Percentiles rank a stretch among this genome's conserved stretches.
phyloP scores from a whole-genome alignment of 768 basidiomycete species.

The Albatrellus ellisii region DNA sequence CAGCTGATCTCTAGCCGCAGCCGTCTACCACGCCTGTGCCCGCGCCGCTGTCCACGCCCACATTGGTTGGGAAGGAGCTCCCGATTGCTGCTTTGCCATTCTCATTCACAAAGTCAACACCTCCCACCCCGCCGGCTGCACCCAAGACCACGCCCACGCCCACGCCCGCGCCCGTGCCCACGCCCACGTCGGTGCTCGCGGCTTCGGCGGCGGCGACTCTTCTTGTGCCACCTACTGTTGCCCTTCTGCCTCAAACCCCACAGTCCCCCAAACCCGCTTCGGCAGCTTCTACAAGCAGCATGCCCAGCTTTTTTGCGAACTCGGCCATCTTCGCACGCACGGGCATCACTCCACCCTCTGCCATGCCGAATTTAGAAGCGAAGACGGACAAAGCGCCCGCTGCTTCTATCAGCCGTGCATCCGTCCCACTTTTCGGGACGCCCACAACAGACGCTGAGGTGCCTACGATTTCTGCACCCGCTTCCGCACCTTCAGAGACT shows the following conservation, averaged over 20 bases:
- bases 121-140: slow-evolving; percentile 5
- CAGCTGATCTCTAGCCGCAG: slow-evolving; percentile 2
- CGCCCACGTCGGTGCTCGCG: too few relatives aligned
- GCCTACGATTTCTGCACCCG: not conserved
- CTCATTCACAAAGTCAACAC: slow-evolving; percentile 7
- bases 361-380: slow-evolving; percentile 9
- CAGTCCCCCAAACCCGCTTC: slow-evolving; percentile 7
- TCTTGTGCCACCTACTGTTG: slow-evolving; percentile 16
- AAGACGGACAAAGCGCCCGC: not conserved
- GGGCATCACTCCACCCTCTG: slow-evolving; percentile 11
- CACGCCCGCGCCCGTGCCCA: too few relatives aligned
- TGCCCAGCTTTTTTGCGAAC: slow-evolving; percentile 18
- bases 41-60: slow-evolving; percentile 40
- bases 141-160: slow-evolving; percentile 17
- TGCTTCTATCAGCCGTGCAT: not conserved
- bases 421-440: not conserved
- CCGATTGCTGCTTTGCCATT: slow-evolving; percentile 13
- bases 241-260: slow-evolving; percentile 20
- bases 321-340: slow-evolving; percentile 59
- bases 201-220: not conserved
- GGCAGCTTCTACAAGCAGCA: slow-evolving; percentile 8
- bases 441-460: not conserved
- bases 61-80: slow-evolving; percentile 8
- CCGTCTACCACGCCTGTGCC: slow-evolving; percentile 26
- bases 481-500: not conserved